Percentiles rank a stretch among this genome's conserved stretches.
Conservation (phyloP, 2,329 filamentous ascomycete genomes). For the Aspergillus brunneoviolaceus region DNA sequence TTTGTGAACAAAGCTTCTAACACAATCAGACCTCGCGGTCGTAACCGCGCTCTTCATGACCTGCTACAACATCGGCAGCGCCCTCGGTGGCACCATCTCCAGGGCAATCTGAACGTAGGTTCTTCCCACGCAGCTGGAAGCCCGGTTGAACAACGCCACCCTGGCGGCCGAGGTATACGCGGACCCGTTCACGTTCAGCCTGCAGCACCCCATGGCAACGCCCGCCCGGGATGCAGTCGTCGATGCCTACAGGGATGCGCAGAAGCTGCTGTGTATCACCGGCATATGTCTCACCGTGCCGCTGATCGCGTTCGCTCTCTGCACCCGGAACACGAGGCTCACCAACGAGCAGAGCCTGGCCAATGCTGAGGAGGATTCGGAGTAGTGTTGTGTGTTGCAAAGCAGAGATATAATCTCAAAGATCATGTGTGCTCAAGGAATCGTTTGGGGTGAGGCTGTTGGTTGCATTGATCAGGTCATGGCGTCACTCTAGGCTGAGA, state of each 20-base stretch:
- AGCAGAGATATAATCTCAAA: no score
- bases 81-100: conserved; percentile 60
- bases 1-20: background rate
- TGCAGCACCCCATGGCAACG: conserved; percentile 46
- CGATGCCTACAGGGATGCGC: conserved; percentile 46
- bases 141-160: conserved; percentile 39
- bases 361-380: conserved; percentile 32
- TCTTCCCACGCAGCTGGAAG: conserved; percentile 49
- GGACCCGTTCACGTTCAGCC: conserved; percentile 42
- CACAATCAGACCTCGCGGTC: conserved; percentile 55
- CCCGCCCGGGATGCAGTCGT: conserved; percentile 46
- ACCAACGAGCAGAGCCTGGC: conserved; percentile 48
- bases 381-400: background rate
- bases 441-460: no score
- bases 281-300: conserved; percentile 51
- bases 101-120: conserved; percentile 64
- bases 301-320: conserved; percentile 47
- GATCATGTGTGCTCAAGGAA: no score
- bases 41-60: conserved; percentile 64
- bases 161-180: conserved; percentile 44
- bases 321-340: conserved; percentile 49
- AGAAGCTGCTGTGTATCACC: conserved; percentile 51
- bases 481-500: no score
- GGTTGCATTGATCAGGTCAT: no score
- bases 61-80: conserved; percentile 63